Evolutionary conservation across 2,329 filamentous ascomycete genomes (phyloP).

Genomic region (Penicillium sp.): DNA sequence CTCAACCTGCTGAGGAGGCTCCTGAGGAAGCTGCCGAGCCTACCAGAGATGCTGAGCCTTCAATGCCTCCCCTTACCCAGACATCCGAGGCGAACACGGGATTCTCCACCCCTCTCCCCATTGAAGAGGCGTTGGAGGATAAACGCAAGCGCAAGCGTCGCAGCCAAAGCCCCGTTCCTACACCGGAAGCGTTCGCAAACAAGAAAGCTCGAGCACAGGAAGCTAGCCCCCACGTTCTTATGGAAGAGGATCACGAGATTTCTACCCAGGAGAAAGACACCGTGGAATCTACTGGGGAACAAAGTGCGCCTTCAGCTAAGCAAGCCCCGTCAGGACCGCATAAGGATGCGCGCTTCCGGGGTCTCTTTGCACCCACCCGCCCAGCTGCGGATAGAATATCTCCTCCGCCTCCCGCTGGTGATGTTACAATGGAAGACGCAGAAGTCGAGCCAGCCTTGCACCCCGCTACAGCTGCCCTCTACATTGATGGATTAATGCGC

Average conservation of each 20-base stretch:
- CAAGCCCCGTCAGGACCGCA: slow-evolving; percentile 14
- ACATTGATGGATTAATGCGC: slow-evolving; percentile 88
- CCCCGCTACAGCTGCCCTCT: slow-evolving; percentile 73
- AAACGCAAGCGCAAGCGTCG: slow-evolving; percentile 67
- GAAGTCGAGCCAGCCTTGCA: slow-evolving; percentile 63
- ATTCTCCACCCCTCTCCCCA: slow-evolving; percentile 29
- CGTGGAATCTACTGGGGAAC: slow-evolving; percentile 19
- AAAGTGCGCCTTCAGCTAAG: slow-evolving; percentile 14
- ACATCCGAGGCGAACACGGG: slow-evolving; percentile 28
- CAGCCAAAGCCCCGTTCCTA: slow-evolving; percentile 62
- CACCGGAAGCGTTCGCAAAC: slow-evolving; percentile 53
- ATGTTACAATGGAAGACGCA: slow-evolving; percentile 35
- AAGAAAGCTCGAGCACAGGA: slow-evolving; percentile 59
- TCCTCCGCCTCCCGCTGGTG: slow-evolving; percentile 29
- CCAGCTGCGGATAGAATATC: slow-evolving; percentile 25
- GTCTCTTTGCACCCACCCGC: slow-evolving; percentile 42
- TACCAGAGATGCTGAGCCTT: slow-evolving; percentile 22
- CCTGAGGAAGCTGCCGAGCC: slow-evolving; percentile 7
- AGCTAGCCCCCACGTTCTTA: slow-evolving; percentile 31
- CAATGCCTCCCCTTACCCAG: slow-evolving; percentile 17
- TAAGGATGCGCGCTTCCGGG: slow-evolving; percentile 52
- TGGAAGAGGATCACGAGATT: slow-evolving; percentile 31
- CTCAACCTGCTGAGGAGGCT: slow-evolving; percentile 3
- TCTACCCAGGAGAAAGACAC: slow-evolving; percentile 8
- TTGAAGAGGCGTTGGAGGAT: slow-evolving; percentile 51